Evolutionary conservation across 176 grass and related monocot species (phyloP), one percentile per base, ranked within the genome.

Genomic region (Pharus latifolius): DNA sequence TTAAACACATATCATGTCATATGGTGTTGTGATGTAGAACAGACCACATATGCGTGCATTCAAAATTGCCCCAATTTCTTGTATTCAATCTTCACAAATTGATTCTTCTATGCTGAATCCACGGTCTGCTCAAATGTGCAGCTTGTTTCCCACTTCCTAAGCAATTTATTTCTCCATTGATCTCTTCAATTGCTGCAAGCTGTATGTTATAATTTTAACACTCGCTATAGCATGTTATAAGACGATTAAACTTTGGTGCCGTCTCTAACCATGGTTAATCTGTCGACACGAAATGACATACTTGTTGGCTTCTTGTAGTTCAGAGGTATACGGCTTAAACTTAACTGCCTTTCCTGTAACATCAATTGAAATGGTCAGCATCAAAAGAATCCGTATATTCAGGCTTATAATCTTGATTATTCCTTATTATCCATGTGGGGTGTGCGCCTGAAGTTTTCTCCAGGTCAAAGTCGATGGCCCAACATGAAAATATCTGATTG

Each of bases 391-490:
- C 65, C 56, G 26, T 47, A 56, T 64, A 71, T 77, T 13, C 22
- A 49, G 49, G 30, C 10, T 76, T 45, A 53, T 68, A 44, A 32
- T 46, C 15, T 47, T 20, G 37, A 48, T 46, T 49, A 68, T 61
- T 49, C 30, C 35, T 38, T 74, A 63, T 77, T 77, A 56, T 77
- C 56, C 65, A 63, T 67, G 27, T 30, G 53, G 73, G 65, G 51
- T 74, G 33, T 74, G 69, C 82, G 27, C 25, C 27, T 17, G 14
- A 77, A 67, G 61, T 28, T 79, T 74, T 44, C 19, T 4, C 7
- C 47, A 15, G 49, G 48, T 75, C 76, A 73, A 79, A 69, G 76
- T 53, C 82, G 24, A 73, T 40, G 69, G 46, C 67, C 67, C 51
- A 65, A 53, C 10, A 15, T 19, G 16, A n/a, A n/a, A 29, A 49